Conservation (phyloP, 495 filamentous ascomycete species). For the Pseudevernia furfuracea region DNA sequence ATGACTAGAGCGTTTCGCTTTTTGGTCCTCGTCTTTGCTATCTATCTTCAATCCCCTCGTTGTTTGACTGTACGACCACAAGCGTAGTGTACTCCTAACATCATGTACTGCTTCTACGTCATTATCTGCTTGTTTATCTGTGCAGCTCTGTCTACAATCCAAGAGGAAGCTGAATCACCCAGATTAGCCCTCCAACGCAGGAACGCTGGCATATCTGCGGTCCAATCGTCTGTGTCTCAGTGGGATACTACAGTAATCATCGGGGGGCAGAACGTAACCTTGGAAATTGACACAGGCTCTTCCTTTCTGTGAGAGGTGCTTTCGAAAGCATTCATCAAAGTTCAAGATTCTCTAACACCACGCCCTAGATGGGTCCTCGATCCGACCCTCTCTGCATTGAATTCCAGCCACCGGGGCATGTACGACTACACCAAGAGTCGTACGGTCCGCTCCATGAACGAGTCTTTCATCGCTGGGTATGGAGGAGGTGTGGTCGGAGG, state of each 20-base stretch:
- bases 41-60: neutral
- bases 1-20: neutral
- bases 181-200: neutral
- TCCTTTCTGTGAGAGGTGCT: neutral
- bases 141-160: neutral
- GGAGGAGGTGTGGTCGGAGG: neutral
- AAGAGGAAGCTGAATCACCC: neutral
- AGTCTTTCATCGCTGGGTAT: neutral
- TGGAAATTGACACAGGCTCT: slow-evolving; percentile 5
- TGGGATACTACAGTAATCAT: neutral
- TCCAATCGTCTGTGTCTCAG: neutral
- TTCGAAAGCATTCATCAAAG: neutral
- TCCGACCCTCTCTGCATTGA: neutral
- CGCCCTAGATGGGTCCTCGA: neutral
- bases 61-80: neutral
- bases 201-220: neutral
- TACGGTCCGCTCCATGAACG: neutral
- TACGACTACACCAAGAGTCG: neutral
- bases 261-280: slow-evolving; percentile 2
- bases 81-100: neutral
- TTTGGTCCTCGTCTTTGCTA: neutral
- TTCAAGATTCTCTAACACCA: neutral
- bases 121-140: neutral
- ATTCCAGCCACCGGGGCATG: neutral
- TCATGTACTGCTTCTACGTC: neutral